Evolutionary conservation across 31 red algal species (phyloP).

Genomic region (Porphyra umbilicalis): DNA sequence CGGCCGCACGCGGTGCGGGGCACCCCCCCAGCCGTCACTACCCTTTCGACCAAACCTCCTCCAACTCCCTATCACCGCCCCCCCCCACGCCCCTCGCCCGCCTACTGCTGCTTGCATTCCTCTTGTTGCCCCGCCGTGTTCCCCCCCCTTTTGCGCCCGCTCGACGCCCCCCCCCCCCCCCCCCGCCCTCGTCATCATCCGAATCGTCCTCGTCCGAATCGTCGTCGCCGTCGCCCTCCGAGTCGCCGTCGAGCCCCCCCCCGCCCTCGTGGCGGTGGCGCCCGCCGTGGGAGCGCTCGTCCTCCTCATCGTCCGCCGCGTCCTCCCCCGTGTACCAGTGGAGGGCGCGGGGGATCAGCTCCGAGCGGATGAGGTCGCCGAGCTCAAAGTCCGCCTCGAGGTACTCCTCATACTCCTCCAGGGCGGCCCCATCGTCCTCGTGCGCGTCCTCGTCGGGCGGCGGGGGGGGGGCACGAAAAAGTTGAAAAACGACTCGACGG

Average conservation of each 20-base stretch:
- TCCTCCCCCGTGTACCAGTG: conserved; percentile 40
- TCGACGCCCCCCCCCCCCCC: not conserved
- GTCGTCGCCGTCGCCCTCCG: conserved; percentile 17
- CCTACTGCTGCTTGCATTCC: conserved; percentile 31
- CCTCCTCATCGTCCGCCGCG: conserved; percentile 17
- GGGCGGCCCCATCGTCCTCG: conserved; percentile 1
- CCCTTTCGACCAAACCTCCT: too few species aligned
- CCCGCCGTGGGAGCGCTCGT: not conserved
- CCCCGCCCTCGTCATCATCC: conserved; percentile 2
- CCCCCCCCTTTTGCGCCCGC: not conserved
- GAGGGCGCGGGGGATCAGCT: conserved; percentile 58
- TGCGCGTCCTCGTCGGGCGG: conserved; percentile 1
- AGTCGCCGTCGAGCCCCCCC: not conserved
- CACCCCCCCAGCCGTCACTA: too few species aligned
- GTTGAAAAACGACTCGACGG: conserved; percentile 73
- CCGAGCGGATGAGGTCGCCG: conserved; percentile 42
- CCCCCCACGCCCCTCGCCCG: too few species aligned
- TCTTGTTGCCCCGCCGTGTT: not conserved
- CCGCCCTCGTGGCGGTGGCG: not conserved
- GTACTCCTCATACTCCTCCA: conserved; percentile 52
- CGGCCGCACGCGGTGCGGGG: too few species aligned
- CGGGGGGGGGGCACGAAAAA: conserved; percentile 48
- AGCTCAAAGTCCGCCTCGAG: conserved; percentile 73
- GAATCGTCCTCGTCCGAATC: conserved; percentile 34
- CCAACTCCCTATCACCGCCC: too few species aligned